Conservation (phyloP, 495 filamentous ascomycete genomes). For the Sordaria brevicollis region DNA sequence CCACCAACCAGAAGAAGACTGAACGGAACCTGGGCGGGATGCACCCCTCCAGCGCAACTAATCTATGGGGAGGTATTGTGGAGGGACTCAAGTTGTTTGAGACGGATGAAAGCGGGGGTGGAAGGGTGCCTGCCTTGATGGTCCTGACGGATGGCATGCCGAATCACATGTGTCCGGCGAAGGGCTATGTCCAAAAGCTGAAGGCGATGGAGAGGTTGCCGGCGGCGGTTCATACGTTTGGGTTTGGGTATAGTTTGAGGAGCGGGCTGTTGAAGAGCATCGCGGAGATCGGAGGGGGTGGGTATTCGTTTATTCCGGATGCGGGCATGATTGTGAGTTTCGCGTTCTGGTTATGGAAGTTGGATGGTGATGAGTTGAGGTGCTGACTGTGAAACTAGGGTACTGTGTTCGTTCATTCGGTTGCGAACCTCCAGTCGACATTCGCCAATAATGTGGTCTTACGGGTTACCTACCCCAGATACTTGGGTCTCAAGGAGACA, state of each 20-base stretch:
- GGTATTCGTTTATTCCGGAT: conserved; percentile 38
- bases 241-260: conserved; percentile 30
- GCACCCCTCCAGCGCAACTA: conserved; percentile 16
- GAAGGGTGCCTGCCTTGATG: conserved; percentile 31
- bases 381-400: conserved; percentile 10
- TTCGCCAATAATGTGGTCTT: conserved; percentile 27
- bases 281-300: conserved; percentile 31
- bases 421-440: conserved; percentile 37
- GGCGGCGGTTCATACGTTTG: conserved; percentile 36
- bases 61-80: conserved; percentile 33
- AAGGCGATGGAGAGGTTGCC: conserved; percentile 21
- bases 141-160: conserved; percentile 38
- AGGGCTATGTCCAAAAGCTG: conserved; percentile 31
- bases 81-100: conserved; percentile 27
- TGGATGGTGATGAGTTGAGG: background rate
- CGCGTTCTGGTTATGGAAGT: background rate
- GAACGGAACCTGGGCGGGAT: conserved; percentile 23
- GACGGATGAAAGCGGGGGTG: background rate
- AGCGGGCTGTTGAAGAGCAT: conserved; percentile 37
- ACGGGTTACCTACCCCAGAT: conserved; percentile 20
- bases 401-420: conserved; percentile 36
- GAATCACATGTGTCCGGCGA: conserved; percentile 26
- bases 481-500: conserved; percentile 22
- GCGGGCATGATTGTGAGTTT: conserved; percentile 35
- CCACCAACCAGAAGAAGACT: conserved; percentile 17